A percentile compares a stretch with the other conserved stretches of the same genome.
These are phyloP conservation scores for Sordariomycetes sp. DNA, from an alignment of 2,329 filamentous ascomycete species.

Conservation along the genomic window DNA sequence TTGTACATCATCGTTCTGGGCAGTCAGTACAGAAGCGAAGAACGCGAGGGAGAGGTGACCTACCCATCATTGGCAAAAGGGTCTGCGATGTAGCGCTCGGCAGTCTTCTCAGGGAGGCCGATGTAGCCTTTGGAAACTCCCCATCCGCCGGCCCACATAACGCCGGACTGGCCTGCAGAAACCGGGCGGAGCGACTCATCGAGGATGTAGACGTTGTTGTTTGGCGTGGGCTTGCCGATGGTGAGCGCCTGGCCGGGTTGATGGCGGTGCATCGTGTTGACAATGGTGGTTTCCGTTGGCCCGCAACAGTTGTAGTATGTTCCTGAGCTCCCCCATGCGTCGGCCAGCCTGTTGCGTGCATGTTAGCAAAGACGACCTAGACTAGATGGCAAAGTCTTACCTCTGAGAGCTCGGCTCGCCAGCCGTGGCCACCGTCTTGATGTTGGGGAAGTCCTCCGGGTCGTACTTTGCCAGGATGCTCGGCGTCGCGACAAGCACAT, in stretches of 20 bases:
- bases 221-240: conserved; percentile 46
- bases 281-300: conserved; percentile 50
- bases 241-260: conserved; percentile 33
- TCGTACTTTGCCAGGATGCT: conserved; percentile 42
- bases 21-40: conserved; percentile 4
- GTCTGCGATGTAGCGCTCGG: conserved; percentile 38
- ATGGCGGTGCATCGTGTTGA: conserved; percentile 48
- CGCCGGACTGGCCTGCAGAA: conserved; percentile 34
- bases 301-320: conserved; percentile 49
- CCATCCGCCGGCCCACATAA: conserved; percentile 48
- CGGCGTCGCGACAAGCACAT: conserved; percentile 46
- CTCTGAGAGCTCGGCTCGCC: conserved; percentile 40
- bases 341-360: conserved; percentile 29
- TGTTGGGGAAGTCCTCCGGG: conserved; percentile 35
- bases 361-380: conserved; percentile 5
- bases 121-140: conserved; percentile 49
- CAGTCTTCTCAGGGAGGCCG: conserved; percentile 40
- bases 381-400: conserved; percentile 7
- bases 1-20: conserved; percentile 41
- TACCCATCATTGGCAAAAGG: conserved; percentile 34
- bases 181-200: conserved; percentile 35
- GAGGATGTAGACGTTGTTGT: conserved; percentile 46
- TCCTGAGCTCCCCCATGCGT: conserved; percentile 40
- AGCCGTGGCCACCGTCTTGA: conserved; percentile 43
- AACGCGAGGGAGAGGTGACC: conserved; percentile 1